Evolutionary conservation across 2,329 filamentous ascomycete species (phyloP).

Genomic region (Hypoxylon sp.): DNA sequence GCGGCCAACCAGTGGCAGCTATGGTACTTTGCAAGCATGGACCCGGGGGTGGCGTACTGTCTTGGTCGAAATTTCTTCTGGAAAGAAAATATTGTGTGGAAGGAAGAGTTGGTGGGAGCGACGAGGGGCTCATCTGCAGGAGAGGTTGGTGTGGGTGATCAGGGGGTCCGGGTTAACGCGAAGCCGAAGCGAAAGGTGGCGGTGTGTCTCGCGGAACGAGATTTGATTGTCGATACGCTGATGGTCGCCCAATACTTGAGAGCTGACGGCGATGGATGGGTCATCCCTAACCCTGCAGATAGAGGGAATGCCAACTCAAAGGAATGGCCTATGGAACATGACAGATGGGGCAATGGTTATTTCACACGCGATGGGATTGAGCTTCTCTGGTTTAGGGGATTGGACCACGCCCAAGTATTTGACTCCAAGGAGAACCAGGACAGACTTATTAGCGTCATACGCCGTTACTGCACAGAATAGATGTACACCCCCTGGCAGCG

Average conservation of each 20-base stretch:
- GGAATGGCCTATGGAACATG: constrained; percentile 46
- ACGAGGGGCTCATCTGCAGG: constrained; percentile 23
- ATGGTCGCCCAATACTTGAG: constrained; percentile 71
- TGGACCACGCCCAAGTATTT: constrained; percentile 77
- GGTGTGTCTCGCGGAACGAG: constrained; percentile 71
- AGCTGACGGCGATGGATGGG: constrained; percentile 56
- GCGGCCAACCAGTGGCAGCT: constrained; percentile 78
- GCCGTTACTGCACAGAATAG: constrained; percentile 50
- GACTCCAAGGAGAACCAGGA: constrained; percentile 54
- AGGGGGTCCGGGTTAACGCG: constrained; percentile 21
- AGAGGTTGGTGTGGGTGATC: constrained; percentile 28
- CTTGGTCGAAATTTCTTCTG: constrained; percentile 79
- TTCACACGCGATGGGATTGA: constrained; percentile 62
- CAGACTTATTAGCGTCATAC: constrained; percentile 51
- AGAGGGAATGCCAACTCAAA: constrained; percentile 48
- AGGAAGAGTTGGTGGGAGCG: constrained; percentile 69
- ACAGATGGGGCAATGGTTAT: constrained; percentile 38
- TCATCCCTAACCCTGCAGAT: constrained; percentile 25
- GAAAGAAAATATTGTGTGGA: constrained; percentile 79
- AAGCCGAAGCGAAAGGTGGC: constrained; percentile 59
- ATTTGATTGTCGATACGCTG: constrained; percentile 75
- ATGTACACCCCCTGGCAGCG: constrained; percentile 21
- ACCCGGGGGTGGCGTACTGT: constrained; percentile 76
- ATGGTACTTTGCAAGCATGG: constrained; percentile 78
- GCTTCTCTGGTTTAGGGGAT: constrained; percentile 71